Evolutionary conservation across 139 green algal species (phyloP).

Genomic region (Deuterostichococcus epilithicus): DNA sequence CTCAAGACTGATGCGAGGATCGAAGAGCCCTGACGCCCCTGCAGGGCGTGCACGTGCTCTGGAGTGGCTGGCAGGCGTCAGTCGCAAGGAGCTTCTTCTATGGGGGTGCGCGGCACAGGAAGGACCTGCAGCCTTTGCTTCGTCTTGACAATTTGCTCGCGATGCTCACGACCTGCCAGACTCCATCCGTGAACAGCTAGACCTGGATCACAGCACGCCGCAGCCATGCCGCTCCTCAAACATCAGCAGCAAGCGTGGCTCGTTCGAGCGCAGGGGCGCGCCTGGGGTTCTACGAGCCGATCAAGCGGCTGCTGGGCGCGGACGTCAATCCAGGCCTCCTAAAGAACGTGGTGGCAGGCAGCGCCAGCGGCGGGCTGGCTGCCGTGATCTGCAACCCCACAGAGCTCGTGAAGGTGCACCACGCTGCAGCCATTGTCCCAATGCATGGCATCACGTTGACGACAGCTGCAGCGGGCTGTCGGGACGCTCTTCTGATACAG

Average conservation of each 20-base stretch:
- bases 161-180: no score
- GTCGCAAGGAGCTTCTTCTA: slow-evolving; percentile 66
- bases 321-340: slow-evolving; percentile 23
- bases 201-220: no score
- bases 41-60: slow-evolving; percentile 53
- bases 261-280: slow-evolving; percentile 61
- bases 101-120: slow-evolving; percentile 24
- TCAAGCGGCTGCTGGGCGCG: slow-evolving; percentile 44
- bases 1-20: no score
- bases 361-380: slow-evolving; percentile 62
- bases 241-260: background rate
- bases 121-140: background rate
- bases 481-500: no score
- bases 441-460: no score
- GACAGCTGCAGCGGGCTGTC: no score
- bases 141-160: no score
- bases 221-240: no score
- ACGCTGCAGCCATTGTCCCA: slow-evolving; percentile 3
- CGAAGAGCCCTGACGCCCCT: no score
- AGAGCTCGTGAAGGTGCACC: slow-evolving; percentile 71
- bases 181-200: no score
- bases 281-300: slow-evolving; percentile 77
- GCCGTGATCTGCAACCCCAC: slow-evolving; percentile 73
- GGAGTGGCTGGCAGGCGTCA: slow-evolving; percentile 47
- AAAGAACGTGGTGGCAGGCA: slow-evolving; percentile 64